A percentile compares a stretch with the other conserved stretches of the same genome.
Evolutionary conservation across 139 green algal species (phyloP).

Genomic region (Pleodorina starrii): DNA sequence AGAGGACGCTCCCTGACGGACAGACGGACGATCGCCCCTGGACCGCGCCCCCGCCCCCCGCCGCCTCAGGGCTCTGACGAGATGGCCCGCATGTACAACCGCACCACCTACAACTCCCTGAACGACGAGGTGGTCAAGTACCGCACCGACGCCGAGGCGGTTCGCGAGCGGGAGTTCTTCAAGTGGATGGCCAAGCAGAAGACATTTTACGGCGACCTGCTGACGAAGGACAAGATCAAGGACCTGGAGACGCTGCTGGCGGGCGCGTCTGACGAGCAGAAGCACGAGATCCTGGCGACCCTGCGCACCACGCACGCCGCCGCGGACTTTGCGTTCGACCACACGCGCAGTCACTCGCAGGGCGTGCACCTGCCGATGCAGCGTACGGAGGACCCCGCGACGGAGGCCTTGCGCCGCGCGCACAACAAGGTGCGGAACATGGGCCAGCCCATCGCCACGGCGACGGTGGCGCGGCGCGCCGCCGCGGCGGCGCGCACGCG

Average conservation of each 20-base stretch:
- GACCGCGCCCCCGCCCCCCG: no score
- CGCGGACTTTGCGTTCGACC: constrained; percentile 23
- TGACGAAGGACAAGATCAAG: constrained; percentile 5
- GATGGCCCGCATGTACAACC: constrained; percentile 2
- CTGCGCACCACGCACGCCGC: constrained; percentile 46
- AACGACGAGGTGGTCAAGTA: constrained; percentile 52
- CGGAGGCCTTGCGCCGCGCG: constrained; percentile 12
- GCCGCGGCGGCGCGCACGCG: background rate
- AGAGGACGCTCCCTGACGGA: no score
- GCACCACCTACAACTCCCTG: constrained; percentile 46
- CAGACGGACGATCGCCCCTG: no score
- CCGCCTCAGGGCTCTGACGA: background rate
- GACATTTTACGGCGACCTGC: constrained; percentile 57
- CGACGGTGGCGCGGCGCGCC: background rate
- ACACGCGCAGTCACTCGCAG: constrained; percentile 47
- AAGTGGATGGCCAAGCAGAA: constrained; percentile 59
- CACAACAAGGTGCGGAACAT: constrained; percentile 46
- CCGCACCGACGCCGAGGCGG: background rate
- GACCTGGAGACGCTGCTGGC: constrained; percentile 45
- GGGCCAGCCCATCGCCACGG: constrained; percentile 26
- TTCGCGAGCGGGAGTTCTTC: constrained; percentile 34
- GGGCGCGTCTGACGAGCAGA: constrained; percentile 34
- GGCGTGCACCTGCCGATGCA: constrained; percentile 38
- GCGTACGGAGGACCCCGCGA: constrained; percentile 11
- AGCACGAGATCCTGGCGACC: constrained; percentile 48